These are phyloP conservation scores for Thamnidium elegans DNA, from an alignment of 192 early-diverging fungal genomes.

Conservation along the genomic window DNA sequence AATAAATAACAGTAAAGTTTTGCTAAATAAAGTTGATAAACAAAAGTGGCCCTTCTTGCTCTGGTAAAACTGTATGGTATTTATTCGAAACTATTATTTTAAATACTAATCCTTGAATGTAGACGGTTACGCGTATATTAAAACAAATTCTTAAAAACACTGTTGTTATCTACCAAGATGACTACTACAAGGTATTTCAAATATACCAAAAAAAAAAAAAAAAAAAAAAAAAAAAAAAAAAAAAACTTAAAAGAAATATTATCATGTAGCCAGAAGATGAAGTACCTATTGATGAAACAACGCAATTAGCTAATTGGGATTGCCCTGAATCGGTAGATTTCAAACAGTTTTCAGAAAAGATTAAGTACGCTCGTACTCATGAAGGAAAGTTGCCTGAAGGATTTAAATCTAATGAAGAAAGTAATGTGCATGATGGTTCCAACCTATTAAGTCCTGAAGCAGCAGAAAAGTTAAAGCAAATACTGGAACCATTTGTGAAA, in stretches of 20 bases:
- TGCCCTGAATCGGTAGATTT: slow-evolving; percentile 71
- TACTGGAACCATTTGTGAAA: neutral
- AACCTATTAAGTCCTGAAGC: neutral
- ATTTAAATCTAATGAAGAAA: slow-evolving; percentile 44
- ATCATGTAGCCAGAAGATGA: slow-evolving; percentile 1
- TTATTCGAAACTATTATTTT: neutral
- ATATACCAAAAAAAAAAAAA: neutral
- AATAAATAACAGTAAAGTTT: neutral
- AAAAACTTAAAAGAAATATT: neutral
- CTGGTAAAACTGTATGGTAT: slow-evolving; percentile 63
- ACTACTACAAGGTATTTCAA: slow-evolving; percentile 60
- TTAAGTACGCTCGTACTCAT: slow-evolving; percentile 35
- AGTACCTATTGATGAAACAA: slow-evolving; percentile 51
- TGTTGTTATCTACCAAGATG: slow-evolving; percentile 69
- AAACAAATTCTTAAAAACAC: slow-evolving; percentile 58
- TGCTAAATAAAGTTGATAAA: neutral
- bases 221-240: neutral
- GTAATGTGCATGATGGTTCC: slow-evolving; percentile 34
- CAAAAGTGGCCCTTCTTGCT: slow-evolving; percentile 68
- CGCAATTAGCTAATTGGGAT: slow-evolving; percentile 73
- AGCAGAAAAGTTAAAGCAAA: neutral
- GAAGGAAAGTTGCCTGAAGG: slow-evolving; percentile 37
- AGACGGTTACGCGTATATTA: slow-evolving; percentile 60
- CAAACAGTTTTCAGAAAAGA: slow-evolving; percentile 19
- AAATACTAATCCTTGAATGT: neutral